Percentiles rank a stretch among this genome's conserved stretches.
Conservation (phyloP, 2,329 filamentous ascomycete species). For the Ascosphaera acerosa region DNA sequence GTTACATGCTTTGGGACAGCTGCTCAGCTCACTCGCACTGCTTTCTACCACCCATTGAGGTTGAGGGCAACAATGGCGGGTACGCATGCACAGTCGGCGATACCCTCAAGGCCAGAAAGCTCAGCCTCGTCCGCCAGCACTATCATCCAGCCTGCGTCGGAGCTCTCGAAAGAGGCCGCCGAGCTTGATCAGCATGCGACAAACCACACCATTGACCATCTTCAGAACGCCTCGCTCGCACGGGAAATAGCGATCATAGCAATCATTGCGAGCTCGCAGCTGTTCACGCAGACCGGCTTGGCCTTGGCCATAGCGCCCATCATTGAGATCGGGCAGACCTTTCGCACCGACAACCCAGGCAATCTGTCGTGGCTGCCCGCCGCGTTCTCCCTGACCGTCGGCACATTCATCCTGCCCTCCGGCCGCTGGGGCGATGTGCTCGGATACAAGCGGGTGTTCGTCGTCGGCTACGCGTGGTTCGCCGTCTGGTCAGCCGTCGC, state of each 20-base stretch:
- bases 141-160: too few species aligned
- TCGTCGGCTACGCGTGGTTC: slow-evolving; percentile 36
- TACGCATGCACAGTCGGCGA: too few species aligned
- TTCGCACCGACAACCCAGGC: slow-evolving; percentile 25
- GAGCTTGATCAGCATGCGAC: too few species aligned
- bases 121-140: too few species aligned
- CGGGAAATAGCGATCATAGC: not conserved
- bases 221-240: not conserved
- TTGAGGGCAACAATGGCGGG: too few species aligned
- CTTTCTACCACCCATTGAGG: too few species aligned
- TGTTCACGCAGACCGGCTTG: slow-evolving; percentile 15
- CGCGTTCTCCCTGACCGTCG: slow-evolving; percentile 23
- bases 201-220: not conserved
- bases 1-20: too few species aligned
- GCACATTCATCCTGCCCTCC: slow-evolving; percentile 26
- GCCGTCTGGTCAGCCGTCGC: slow-evolving; percentile 40
- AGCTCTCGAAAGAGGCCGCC: too few species aligned
- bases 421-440: slow-evolving; percentile 32
- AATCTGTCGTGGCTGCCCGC: slow-evolving; percentile 27
- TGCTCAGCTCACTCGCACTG: too few species aligned
- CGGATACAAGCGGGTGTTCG: slow-evolving; percentile 36
- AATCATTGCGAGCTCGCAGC: slow-evolving; percentile 12
- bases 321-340: slow-evolving; percentile 21
- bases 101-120: too few species aligned
- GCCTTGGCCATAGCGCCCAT: slow-evolving; percentile 16